Percentiles rank a stretch among this genome's conserved stretches.
These are phyloP conservation scores for Cryptococcus amylolentus DNA, from an alignment of 1,284 basidiomycete genomes.

Conservation along the genomic window DNA sequence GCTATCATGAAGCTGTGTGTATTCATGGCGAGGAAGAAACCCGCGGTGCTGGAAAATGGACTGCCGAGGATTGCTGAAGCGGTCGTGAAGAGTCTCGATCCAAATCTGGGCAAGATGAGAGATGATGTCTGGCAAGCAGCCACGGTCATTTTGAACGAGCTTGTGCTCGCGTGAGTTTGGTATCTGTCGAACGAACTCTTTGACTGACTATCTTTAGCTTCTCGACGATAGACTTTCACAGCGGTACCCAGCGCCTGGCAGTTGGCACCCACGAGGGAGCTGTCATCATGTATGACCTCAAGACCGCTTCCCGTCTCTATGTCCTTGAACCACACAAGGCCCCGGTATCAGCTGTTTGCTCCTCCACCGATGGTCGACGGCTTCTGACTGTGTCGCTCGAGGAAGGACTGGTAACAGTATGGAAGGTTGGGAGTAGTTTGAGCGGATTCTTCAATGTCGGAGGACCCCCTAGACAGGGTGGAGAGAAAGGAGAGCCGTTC, in stretches of 20 bases:
- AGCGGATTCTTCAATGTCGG: slow-evolving; percentile 87
- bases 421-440: slow-evolving; percentile 85
- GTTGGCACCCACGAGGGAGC: slow-evolving; percentile 93
- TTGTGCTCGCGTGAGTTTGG: slow-evolving; percentile 73
- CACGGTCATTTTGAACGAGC: slow-evolving; percentile 86
- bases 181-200: background rate
- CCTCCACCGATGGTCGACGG: slow-evolving; percentile 87
- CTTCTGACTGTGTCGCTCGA: slow-evolving; percentile 82
- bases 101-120: slow-evolving; percentile 74
- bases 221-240: slow-evolving; percentile 87
- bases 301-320: slow-evolving; percentile 90
- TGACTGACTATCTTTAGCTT: slow-evolving; percentile 57
- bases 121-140: slow-evolving; percentile 86
- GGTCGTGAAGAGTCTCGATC: slow-evolving; percentile 94
- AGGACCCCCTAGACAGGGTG: slow-evolving; percentile 80
- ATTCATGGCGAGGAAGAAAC: slow-evolving; percentile 89
- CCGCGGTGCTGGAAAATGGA: slow-evolving; percentile 78
- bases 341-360: slow-evolving; percentile 72
- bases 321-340: slow-evolving; percentile 88
- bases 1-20: slow-evolving; percentile 90
- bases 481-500: slow-evolving; percentile 73
- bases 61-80: slow-evolving; percentile 87
- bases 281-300: slow-evolving; percentile 92
- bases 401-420: slow-evolving; percentile 75
- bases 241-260: slow-evolving; percentile 75